Base-by-base conservation (phyloP, 2,329 filamentous ascomycete genomes). In the Fusarium duplospermum region DNA sequence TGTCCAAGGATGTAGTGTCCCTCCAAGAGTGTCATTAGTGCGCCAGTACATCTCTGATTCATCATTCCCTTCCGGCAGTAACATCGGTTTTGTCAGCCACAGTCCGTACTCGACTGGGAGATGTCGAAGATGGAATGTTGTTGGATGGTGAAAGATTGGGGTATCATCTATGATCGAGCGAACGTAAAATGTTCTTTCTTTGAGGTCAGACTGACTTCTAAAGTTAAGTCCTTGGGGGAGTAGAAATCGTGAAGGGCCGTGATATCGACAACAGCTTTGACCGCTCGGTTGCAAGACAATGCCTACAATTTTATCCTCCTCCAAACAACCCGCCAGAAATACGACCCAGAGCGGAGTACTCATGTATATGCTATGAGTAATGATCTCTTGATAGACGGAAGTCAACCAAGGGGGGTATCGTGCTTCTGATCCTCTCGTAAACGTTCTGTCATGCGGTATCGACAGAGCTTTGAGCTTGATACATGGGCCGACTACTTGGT, bases 261-360 rank as follows among this genome's bases (percentile, higher is more conserved):
- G 40, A 22, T 4, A 22, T 14, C 20, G 20, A 14, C 1, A 16
- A 22, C 4, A 22, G 2, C 40, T 3, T 4, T 6, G 0, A 6
- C 7, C 13, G 5, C 4, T 14, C 6, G 1, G 40, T 5, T 22
- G 2, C 6, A 45, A 16, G 13, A 2, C n/a, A 13, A 45, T 45
- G 20, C 40, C 40, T 45, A 45, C 16, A 6, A 13, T 45, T 7
- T 13, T 22, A 22, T 14, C 40, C 20, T 45, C 20, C 20, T 45
- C 40, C 1, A 13, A 45, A 45, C 40, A 45, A 6, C 22, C 40
- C 3, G 1, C 40, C 11, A 45, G 40, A 22, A 45, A 8, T 1
- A 45, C 40, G 6, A 45, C 11, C 40, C 40, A 42, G n/a, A n/a
- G 18, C 9, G n/a, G 1, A 10, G 36, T 4, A 5, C 10, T n/a